phyloP scores from a whole-genome alignment of 2,329 filamentous ascomycete genomes.

The Aspergillus alliaceus region DNA sequence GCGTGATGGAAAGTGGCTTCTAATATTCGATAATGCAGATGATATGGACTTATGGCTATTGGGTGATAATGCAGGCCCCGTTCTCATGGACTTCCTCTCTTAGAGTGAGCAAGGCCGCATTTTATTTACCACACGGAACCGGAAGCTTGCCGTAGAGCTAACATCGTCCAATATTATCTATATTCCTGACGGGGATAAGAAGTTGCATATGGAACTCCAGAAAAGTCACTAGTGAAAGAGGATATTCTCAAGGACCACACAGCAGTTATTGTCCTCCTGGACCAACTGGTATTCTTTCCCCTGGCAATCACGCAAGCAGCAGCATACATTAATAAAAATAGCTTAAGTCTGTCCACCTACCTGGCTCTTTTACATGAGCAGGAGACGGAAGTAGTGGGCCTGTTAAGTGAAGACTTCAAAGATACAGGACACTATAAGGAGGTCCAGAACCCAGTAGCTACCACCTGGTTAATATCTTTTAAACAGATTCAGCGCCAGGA shows the following conservation, averaged over 20 bases:
- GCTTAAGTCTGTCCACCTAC: too few relatives aligned
- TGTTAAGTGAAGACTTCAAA: slow-evolving; percentile 9
- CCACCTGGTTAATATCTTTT: slow-evolving; percentile 12
- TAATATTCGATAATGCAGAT: too few relatives aligned
- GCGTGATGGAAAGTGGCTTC: slow-evolving; percentile 18
- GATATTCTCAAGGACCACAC: too few relatives aligned
- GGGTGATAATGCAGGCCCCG: background rate
- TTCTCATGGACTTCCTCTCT: slow-evolving; percentile 15
- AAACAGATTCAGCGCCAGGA: slow-evolving; percentile 19
- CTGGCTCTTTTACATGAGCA: slow-evolving; percentile 1
- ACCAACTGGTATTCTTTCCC: too few relatives aligned
- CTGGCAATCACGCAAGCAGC: too few relatives aligned
- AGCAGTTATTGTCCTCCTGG: too few relatives aligned
- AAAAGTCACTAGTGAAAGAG: too few relatives aligned
- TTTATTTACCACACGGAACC: slow-evolving; percentile 30
- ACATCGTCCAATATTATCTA: slow-evolving; percentile 14
- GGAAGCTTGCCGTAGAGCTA: too few relatives aligned
- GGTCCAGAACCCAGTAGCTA: too few relatives aligned
- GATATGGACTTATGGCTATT: too few relatives aligned
- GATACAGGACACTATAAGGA: slow-evolving; percentile 7
- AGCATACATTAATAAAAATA: too few relatives aligned
- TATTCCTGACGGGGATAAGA: slow-evolving; percentile 15
- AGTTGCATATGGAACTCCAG: slow-evolving; percentile 2
- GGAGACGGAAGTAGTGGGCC: slow-evolving; percentile 1
- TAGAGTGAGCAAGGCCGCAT: slow-evolving; percentile 21